Evolutionary conservation across 805 yeast genomes (phyloP).

Genomic region (Yamadazyma paraphyllophila): DNA sequence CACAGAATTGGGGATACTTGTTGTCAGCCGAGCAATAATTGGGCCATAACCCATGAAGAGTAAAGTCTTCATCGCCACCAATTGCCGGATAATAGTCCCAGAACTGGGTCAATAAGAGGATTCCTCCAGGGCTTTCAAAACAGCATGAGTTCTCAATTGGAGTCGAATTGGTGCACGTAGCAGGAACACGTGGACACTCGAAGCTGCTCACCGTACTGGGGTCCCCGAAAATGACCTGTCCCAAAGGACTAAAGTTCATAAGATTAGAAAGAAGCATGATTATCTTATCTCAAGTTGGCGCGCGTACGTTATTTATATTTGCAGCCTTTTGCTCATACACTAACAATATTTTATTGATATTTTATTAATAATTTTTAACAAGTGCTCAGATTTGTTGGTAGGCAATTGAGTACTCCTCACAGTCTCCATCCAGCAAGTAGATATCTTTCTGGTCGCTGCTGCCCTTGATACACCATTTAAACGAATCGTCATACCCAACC

Average conservation of each 20-base stretch:
- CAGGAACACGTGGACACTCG: constrained; percentile 35
- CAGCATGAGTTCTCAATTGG: constrained; percentile 49
- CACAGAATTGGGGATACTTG: constrained; percentile 36
- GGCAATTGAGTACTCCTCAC: constrained; percentile 11
- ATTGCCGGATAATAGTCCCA: constrained; percentile 29
- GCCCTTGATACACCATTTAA: constrained; percentile 55
- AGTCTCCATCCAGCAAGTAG: constrained; percentile 19
- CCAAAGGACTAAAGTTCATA: neutral
- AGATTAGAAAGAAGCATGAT: constrained; percentile 1
- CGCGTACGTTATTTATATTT: neutral
- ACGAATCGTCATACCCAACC: constrained; percentile 60
- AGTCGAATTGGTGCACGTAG: constrained; percentile 48
- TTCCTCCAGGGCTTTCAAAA: constrained; percentile 41
- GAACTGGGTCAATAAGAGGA: constrained; percentile 41
- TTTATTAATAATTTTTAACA: too few relatives aligned
- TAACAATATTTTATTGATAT: too few relatives aligned
- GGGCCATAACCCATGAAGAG: constrained; percentile 47
- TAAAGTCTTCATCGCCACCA: constrained; percentile 36
- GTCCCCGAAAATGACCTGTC: constrained; percentile 4
- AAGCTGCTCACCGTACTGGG: neutral
- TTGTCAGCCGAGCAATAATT: constrained; percentile 37
- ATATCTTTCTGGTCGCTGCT: constrained; percentile 14
- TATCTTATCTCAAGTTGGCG: neutral
- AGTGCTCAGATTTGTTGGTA: neutral
- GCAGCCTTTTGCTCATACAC: neutral